A percentile compares a stretch with the other conserved stretches of the same genome.
phyloP scores from a whole-genome alignment of 225 moss, liverwort and hornwort species.

The Rhytidiadelphus loreus region DNA sequence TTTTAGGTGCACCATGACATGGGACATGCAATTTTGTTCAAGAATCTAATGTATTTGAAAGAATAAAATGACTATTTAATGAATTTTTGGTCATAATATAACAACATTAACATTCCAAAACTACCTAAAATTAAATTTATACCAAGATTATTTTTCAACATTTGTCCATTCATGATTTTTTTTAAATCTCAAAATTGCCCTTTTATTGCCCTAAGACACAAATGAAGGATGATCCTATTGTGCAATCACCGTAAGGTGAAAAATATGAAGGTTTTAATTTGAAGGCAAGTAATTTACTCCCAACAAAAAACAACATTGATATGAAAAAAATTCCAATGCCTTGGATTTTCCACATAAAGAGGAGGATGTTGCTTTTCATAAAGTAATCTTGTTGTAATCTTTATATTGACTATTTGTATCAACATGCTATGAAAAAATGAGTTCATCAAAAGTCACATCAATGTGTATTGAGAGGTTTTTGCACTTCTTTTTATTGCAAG shows the following conservation, averaged over 20 bases:
- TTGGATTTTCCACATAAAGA: not conserved
- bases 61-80: not conserved
- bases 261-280: not conserved
- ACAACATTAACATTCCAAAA: not conserved
- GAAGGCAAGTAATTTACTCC: not conserved
- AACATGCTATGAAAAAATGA: no score
- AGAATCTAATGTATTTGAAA: not conserved
- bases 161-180: not conserved
- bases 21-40: not conserved
- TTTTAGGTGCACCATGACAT: not conserved
- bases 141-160: not conserved
- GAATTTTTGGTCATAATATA: not conserved
- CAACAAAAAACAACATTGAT: not conserved
- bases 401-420: no score
- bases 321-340: not conserved
- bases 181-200: not conserved
- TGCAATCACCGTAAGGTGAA: not conserved
- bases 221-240: not conserved
- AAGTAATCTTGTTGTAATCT: no score
- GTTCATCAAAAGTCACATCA: no score
- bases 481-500: no score
- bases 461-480: no score
- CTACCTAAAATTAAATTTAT: not conserved
- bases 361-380: not conserved
- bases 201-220: no score